Base-by-base conservation (phyloP, 2,329 filamentous ascomycete genomes). In the Colletotrichum karsti region DNA sequence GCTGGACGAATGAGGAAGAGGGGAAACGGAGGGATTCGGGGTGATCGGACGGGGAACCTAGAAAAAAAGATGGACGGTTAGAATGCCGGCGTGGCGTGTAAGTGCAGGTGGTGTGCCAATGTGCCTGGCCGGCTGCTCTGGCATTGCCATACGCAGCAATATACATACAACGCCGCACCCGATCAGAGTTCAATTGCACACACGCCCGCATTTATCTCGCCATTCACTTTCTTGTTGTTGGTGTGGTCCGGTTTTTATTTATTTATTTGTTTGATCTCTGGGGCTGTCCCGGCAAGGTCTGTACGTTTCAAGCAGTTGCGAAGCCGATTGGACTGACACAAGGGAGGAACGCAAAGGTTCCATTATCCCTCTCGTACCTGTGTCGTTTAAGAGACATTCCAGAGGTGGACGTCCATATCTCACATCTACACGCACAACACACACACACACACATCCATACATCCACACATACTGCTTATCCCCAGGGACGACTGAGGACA, bases 351-450 rank as follows among this genome's bases (percentile, higher is more conserved):
- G 65, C 33, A 37, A 6, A 37, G 24, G 35, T 65, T 53, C n/a
- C n/a, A n/a, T n/a, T 58, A 68, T 68, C 65, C 65, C 65, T 68
- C 59, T 67, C 59, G 63, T 67, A 63, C 59, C 65, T 68, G 48
- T 37, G 57, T 65, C 65, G 46, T 62, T 41, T 39, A 35, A 64
- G 54, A 68, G 39, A 68, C 65, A 68, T 68, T 68, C 60, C 65
- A 65, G 46, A 59, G 28, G 20, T 35, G 56, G 24, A 44, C 24
- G 33, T 68, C 33, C 65, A 59, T 65, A 64, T 37, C 65, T 59
- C 46, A 30, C 42, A 39, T 50, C 18, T 28, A 33, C 26, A 33
- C 22, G 30, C 20, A n/a, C n/a, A n/a, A n/a, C n/a, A n/a, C 39
- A 20, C 39, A 15, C 63, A 50, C 42, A n/a, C 46, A 26, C 42